These are phyloP conservation scores for Sphaerulina vaccinii DNA, from an alignment of 2,329 filamentous ascomycete species.

Conservation along the genomic window DNA sequence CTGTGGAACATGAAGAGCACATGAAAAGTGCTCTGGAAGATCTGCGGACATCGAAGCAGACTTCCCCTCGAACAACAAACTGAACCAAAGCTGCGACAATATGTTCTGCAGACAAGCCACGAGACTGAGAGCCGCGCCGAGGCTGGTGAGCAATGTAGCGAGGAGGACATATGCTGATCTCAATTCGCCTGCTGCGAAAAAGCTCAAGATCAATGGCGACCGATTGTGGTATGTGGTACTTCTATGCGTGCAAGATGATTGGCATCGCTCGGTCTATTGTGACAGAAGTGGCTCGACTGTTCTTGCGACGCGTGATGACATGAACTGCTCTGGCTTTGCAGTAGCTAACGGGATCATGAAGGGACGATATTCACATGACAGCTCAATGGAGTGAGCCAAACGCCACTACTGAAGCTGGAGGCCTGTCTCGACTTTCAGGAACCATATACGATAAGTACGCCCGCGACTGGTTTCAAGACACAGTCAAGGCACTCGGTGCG, in stretches of 20 bases:
- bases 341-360: not conserved
- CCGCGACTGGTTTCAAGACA: conserved; percentile 33
- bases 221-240: conserved; percentile 14
- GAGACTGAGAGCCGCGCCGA: not conserved
- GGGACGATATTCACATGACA: conserved; percentile 21
- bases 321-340: not conserved
- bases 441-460: conserved; percentile 28
- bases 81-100: not conserved
- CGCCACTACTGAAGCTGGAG: conserved; percentile 15
- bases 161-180: conserved; percentile 1
- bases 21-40: not conserved
- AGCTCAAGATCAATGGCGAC: conserved; percentile 20
- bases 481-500: conserved; percentile 26
- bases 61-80: too few relatives aligned
- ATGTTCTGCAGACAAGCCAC: not conserved
- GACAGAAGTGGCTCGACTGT: too few relatives aligned
- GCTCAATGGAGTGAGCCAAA: conserved; percentile 26
- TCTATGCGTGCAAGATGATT: too few relatives aligned
- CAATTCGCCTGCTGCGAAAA: conserved; percentile 15
- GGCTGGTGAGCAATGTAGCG: not conserved
- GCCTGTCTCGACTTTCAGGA: conserved; percentile 22
- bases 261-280: too few relatives aligned
- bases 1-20: not conserved
- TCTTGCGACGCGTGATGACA: too few relatives aligned
- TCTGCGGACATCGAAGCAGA: too few relatives aligned